phyloP scores from a whole-genome alignment of 768 basidiomycete genomes.

The Lepiota venenata region DNA sequence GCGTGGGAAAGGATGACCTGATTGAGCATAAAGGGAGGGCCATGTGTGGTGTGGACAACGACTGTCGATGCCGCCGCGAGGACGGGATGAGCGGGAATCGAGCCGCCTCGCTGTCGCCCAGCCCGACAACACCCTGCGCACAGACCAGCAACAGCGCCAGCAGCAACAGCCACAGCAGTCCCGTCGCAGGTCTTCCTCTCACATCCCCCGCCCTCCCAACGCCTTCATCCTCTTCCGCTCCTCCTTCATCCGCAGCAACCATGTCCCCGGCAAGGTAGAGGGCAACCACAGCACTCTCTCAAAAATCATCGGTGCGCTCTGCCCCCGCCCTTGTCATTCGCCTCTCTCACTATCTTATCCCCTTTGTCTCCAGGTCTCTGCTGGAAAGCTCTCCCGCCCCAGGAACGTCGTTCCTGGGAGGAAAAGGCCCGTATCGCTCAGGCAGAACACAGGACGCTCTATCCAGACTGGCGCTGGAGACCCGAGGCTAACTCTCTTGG shows the following conservation, averaged over 20 bases:
- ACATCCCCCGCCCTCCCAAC: constrained; percentile 83
- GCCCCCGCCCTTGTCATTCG: constrained; percentile 1
- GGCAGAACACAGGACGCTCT: constrained; percentile 67
- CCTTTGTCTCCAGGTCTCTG: constrained; percentile 47
- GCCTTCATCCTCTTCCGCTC: constrained; percentile 86
- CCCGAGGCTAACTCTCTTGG: constrained; percentile 49
- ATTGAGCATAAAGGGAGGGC: constrained; percentile 9
- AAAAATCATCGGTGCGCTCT: constrained; percentile 69
- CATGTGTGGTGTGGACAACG: background rate
- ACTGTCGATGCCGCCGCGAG: constrained; percentile 10
- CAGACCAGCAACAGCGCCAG: too few relatives aligned
- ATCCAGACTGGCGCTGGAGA: constrained; percentile 82
- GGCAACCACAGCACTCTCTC: constrained; percentile 78
- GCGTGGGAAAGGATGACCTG: constrained; percentile 10
- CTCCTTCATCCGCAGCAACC: constrained; percentile 70
- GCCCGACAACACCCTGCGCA: too few relatives aligned
- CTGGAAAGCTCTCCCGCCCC: constrained; percentile 68
- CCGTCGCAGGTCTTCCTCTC: constrained; percentile 16
- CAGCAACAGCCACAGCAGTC: too few relatives aligned
- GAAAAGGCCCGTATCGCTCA: constrained; percentile 68
- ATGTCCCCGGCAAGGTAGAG: constrained; percentile 73
- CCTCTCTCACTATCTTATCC: background rate
- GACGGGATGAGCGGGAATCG: constrained; percentile 2
- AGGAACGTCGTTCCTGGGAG: constrained; percentile 75
- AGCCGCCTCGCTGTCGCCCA: too few relatives aligned